phyloP scores from a whole-genome alignment of 202 grass and related monocot genomes.

The Setaria italica region DNA sequence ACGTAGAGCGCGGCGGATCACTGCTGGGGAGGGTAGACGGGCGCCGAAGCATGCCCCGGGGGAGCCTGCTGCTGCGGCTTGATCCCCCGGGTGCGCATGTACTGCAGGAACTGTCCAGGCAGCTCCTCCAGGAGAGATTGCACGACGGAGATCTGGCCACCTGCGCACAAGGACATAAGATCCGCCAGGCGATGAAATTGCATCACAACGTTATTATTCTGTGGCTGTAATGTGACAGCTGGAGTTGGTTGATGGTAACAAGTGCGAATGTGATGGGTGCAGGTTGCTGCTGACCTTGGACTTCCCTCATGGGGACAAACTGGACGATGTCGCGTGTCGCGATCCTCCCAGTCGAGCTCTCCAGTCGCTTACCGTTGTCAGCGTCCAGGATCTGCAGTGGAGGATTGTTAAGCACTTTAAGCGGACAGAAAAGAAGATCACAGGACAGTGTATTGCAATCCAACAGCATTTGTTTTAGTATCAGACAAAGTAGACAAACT shows the following conservation, averaged over 20 bases:
- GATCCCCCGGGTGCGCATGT: constrained; percentile 78
- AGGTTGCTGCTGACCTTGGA: constrained; percentile 60
- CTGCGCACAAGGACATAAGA: constrained; percentile 41
- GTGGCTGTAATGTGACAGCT: neutral
- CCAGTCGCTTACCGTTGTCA: constrained; percentile 73
- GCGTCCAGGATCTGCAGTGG: constrained; percentile 78
- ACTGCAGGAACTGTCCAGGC: constrained; percentile 82
- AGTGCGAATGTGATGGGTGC: neutral
- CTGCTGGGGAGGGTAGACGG: constrained; percentile 27
- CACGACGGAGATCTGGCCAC: constrained; percentile 67
- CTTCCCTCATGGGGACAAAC: constrained; percentile 87
- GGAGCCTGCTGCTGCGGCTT: constrained; percentile 46
- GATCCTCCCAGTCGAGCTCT: constrained; percentile 84
- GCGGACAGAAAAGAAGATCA: neutral
- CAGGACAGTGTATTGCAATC: neutral
- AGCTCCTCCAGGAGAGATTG: constrained; percentile 93
- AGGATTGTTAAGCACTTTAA: neutral
- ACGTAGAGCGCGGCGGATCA: neutral
- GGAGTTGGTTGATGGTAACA: constrained; percentile 1
- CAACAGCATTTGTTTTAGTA: constrained; percentile 22
- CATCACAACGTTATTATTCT: neutral
- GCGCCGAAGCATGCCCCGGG: constrained; percentile 15
- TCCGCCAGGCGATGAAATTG: neutral
- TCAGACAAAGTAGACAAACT: constrained; percentile 31
- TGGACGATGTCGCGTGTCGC: constrained; percentile 92